Evolutionary conservation across 1,284 basidiomycete genomes (phyloP), one percentile per base, ranked within the genome.

Genomic region (Pseudozyma hubeiensis): DNA sequence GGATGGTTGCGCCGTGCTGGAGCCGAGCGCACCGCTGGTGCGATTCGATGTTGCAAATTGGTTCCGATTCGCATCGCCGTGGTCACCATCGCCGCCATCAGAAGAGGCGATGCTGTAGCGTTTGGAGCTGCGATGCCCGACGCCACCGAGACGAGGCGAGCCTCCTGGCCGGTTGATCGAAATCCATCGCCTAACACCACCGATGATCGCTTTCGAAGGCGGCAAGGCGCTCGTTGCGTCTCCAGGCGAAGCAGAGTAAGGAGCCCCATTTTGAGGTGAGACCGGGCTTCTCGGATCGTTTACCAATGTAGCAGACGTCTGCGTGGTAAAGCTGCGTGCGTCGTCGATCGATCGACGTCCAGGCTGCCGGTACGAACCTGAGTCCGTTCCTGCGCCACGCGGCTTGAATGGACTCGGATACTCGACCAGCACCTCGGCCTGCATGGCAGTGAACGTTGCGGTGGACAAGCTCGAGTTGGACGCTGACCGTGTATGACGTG

Each of bases 181-280:
- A 51, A 80, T 80, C 79, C 79, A 80, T 19, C 79, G 56, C 33
- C 66, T 48, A 3, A 80, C 79, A 8, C 79, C 79, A 29, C 79
- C 79, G 8, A 80, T 77, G 30, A 80, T 63, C 9, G 77, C 77
- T 24, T 67, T 71, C 13, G 72, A 75, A 3, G 65, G 75, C 24
- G 63, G 55, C 34, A 58, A 48, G 2, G 55, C 51, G 33, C 40
- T 37, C 16, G 50, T 47, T 7, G 62, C 50, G 8, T 50, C 29
- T 5, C 52, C 39, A 7, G 61, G 55, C 17, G 55, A 64, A 9
- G 63, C 45, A 7, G 51, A 35, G 30, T 33, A 46, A 6, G 56
- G 56, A 46, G 41, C 47, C 4, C 48, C 54, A n/a, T 48, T 50
- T 7, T 46, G 54, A 33, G 58, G 53, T 5, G 76, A 64, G 9